These are phyloP conservation scores for Melanogaster broomeanus DNA, from an alignment of 768 basidiomycete species.

Conservation along the genomic window DNA sequence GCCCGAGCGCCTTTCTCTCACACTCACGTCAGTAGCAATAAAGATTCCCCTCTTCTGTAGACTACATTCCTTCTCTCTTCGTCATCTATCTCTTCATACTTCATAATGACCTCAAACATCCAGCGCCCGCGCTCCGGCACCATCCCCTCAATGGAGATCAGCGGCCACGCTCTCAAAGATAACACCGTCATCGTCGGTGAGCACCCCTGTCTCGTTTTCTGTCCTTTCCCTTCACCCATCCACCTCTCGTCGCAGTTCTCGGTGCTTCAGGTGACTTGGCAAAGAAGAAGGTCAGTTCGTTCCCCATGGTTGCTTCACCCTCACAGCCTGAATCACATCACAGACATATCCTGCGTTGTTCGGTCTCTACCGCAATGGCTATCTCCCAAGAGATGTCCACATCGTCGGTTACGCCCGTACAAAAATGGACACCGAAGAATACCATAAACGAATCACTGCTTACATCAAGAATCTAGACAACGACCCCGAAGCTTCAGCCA, in stretches of 20 bases:
- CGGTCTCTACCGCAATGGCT: constrained; percentile 76
- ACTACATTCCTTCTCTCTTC: background rate
- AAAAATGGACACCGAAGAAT: constrained; percentile 87
- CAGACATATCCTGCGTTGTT: constrained; percentile 97
- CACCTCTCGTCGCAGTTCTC: constrained; percentile 55
- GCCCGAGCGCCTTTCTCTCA: constrained; percentile 8
- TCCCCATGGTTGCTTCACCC: constrained; percentile 22
- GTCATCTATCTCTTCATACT: background rate
- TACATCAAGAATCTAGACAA: constrained; percentile 83
- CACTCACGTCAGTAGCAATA: constrained; percentile 28
- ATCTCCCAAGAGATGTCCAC: constrained; percentile 80
- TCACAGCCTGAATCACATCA: constrained; percentile 44
- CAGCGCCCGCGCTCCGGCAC: constrained; percentile 71
- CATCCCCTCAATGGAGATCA: constrained; percentile 87
- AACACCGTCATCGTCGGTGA: constrained; percentile 89
- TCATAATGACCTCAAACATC: constrained; percentile 33
- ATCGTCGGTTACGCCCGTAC: constrained; percentile 98
- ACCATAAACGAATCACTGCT: constrained; percentile 77
- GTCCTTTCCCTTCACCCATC: constrained; percentile 10
- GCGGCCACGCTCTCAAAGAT: constrained; percentile 71
- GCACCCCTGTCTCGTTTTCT: constrained; percentile 29
- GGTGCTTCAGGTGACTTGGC: constrained; percentile 97
- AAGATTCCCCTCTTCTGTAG: constrained; percentile 1
- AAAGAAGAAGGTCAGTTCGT: constrained; percentile 88
- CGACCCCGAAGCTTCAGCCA: constrained; percentile 53